phyloP scores from a whole-genome alignment of 176 grass and related monocot species.

The Oryza glumipatula region DNA sequence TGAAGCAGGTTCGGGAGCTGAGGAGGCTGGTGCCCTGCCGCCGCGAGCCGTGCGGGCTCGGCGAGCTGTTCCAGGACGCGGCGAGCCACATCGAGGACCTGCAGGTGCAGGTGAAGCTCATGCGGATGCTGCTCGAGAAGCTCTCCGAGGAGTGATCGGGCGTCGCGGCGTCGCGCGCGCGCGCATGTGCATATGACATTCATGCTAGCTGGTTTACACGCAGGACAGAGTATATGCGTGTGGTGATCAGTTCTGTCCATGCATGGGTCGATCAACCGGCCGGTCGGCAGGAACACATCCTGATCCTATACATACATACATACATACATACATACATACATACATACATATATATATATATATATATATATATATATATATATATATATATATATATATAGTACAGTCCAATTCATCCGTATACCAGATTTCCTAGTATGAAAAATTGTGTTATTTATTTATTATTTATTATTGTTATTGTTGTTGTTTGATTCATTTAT shows the following conservation, averaged over 20 bases:
- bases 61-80: slow-evolving; percentile 54
- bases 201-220: background rate
- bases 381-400: background rate
- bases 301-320: background rate
- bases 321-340: background rate
- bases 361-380: background rate
- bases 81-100: slow-evolving; percentile 53
- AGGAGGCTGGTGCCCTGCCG: slow-evolving; percentile 52
- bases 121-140: slow-evolving; percentile 60
- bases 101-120: slow-evolving; percentile 44
- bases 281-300: background rate
- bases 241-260: slow-evolving; percentile 6
- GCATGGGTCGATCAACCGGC: background rate
- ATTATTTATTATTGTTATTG: background rate
- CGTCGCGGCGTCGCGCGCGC: too few species aligned
- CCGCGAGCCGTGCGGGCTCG: slow-evolving; percentile 44
- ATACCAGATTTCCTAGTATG: slow-evolving; percentile 3
- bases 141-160: slow-evolving; percentile 44
- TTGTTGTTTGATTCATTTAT: slow-evolving; percentile 41
- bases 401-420: slow-evolving; percentile 21
- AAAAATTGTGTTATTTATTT: background rate
- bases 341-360: background rate
- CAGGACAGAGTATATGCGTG: background rate
- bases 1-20: slow-evolving; percentile 44
- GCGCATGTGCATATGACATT: background rate